phyloP scores from a whole-genome alignment of 768 basidiomycete species.

The Gymnopilus dilepis region DNA sequence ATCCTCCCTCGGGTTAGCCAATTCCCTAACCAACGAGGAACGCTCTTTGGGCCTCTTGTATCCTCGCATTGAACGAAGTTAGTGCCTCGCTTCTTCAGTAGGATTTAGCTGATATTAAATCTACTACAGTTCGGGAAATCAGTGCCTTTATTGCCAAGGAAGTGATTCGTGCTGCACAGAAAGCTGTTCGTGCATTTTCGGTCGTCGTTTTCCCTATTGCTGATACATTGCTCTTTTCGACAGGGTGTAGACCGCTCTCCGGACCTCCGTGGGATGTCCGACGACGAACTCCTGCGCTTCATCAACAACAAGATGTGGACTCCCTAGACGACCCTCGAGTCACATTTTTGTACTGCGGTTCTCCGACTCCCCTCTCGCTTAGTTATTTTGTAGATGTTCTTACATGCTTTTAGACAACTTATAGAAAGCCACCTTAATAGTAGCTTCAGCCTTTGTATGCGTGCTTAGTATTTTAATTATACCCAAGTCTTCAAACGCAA shows the following conservation, averaged over 20 bases:
- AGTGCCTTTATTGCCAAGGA: slow-evolving; percentile 72
- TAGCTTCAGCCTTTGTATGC: too few species aligned
- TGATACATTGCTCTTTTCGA: not conserved
- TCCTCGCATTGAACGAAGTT: slow-evolving; percentile 79
- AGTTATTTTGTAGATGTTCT: too few species aligned
- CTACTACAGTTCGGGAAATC: slow-evolving; percentile 72
- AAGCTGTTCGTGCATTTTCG: slow-evolving; percentile 52
- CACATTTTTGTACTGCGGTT: too few species aligned
- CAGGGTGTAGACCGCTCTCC: slow-evolving; percentile 60
- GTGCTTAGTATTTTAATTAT: too few species aligned
- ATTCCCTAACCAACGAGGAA: slow-evolving; percentile 76
- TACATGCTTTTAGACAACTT: too few species aligned
- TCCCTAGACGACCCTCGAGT: slow-evolving; percentile 37
- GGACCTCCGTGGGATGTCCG: slow-evolving; percentile 60
- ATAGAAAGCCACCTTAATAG: too few species aligned
- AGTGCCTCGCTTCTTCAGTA: slow-evolving; percentile 17
- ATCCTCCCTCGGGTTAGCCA: slow-evolving; percentile 78
- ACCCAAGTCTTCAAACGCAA: too few species aligned
- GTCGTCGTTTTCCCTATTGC: slow-evolving; percentile 3
- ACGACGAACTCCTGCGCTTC: slow-evolving; percentile 57
- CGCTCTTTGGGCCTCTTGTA: slow-evolving; percentile 71
- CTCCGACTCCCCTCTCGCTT: too few species aligned
- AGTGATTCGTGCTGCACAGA: slow-evolving; percentile 84
- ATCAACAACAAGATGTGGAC: slow-evolving; percentile 77
- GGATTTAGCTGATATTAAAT: not conserved